These are phyloP conservation scores for Pseudomonodictys pantanalensis DNA, from an alignment of 495 filamentous ascomycete genomes.

Conservation along the genomic window DNA sequence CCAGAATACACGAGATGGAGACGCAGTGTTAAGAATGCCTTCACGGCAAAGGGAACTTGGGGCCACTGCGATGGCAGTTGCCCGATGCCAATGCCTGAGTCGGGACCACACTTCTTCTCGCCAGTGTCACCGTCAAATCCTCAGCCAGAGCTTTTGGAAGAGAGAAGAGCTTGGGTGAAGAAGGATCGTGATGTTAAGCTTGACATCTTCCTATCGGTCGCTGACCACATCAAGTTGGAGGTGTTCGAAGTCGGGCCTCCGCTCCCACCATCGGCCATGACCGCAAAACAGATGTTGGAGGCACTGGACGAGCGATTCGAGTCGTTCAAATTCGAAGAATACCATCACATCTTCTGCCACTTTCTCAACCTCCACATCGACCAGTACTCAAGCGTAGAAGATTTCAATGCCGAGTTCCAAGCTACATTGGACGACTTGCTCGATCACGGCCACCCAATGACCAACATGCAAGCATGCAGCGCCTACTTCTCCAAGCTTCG, in stretches of 20 bases:
- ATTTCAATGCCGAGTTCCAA: constrained; percentile 29
- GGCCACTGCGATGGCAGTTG: constrained; percentile 26
- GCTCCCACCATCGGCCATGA: constrained; percentile 26
- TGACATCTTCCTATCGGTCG: constrained; percentile 31
- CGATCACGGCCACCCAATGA: constrained; percentile 25
- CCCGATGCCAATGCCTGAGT: constrained; percentile 33
- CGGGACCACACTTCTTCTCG: constrained; percentile 28
- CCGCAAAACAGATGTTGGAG: constrained; percentile 28
- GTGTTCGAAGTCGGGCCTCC: constrained; percentile 31
- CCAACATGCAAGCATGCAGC: constrained; percentile 29
- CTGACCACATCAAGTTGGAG: constrained; percentile 33
- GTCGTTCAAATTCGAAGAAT: constrained; percentile 30
- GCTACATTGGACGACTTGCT: constrained; percentile 22
- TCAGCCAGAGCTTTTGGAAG: constrained; percentile 29
- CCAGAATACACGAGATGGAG: constrained; percentile 26
- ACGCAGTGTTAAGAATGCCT: constrained; percentile 18
- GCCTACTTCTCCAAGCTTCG: constrained; percentile 35
- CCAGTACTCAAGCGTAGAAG: constrained; percentile 25
- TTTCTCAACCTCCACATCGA: constrained; percentile 35
- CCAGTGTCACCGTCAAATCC: constrained; percentile 11
- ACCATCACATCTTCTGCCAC: constrained; percentile 32
- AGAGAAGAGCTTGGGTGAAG: constrained; percentile 29
- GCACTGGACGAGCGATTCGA: constrained; percentile 26
- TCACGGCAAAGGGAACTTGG: constrained; percentile 25
- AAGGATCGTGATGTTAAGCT: constrained; percentile 32